A percentile compares a stretch with the other conserved stretches of the same genome.
phyloP scores from a whole-genome alignment of 805 yeast genomes.

The Hanseniaspora clermontiae region DNA sequence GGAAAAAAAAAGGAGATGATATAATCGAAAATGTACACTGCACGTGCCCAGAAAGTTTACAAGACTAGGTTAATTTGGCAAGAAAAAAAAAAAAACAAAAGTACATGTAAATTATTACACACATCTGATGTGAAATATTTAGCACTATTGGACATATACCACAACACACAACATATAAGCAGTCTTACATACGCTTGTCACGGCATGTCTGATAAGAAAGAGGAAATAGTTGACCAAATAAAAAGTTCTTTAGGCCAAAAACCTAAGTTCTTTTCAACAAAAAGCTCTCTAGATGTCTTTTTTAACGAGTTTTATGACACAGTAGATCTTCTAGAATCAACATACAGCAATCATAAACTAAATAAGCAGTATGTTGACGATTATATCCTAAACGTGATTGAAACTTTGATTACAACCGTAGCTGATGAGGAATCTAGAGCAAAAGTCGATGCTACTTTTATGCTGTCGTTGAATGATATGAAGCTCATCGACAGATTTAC shows the following conservation, averaged over 20 bases:
- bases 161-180: no score
- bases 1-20: neutral
- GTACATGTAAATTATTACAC: neutral
- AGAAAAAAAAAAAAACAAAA: neutral
- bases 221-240: slow-evolving; percentile 8
- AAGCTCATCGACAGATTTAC: slow-evolving; percentile 54
- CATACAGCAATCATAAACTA: neutral
- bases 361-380: neutral
- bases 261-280: slow-evolving; percentile 25
- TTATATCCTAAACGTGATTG: neutral
- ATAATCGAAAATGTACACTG: no score
- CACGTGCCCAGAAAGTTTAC: no score
- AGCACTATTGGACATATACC: neutral
- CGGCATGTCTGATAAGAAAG: neutral
- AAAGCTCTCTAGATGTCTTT: slow-evolving; percentile 26
- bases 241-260: slow-evolving; percentile 17
- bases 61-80: neutral
- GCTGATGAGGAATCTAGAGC: neutral
- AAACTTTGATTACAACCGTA: neutral
- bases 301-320: slow-evolving; percentile 20
- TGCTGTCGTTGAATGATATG: slow-evolving; percentile 74
- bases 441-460: slow-evolving; percentile 13
- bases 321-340: slow-evolving; percentile 13
- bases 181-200: no score
- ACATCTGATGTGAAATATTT: neutral